Evolutionary conservation across 2,329 filamentous ascomycete species (phyloP), one percentile per base, ranked within the genome.

Genomic region (Parastagonospora avenae): DNA sequence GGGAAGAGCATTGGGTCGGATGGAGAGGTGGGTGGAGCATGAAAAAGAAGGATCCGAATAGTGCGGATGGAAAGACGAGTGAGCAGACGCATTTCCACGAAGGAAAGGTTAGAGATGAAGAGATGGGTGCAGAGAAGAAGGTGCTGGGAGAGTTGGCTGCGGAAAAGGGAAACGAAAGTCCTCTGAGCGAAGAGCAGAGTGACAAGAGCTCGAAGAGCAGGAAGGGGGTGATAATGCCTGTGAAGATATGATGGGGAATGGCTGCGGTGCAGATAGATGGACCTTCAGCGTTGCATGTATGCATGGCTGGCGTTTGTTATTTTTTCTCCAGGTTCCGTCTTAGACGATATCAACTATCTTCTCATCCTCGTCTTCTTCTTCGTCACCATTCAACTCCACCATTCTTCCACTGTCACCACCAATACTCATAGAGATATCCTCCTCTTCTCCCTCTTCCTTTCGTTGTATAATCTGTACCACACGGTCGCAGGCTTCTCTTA

Each of bases 381-480:
- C 64, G 16, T 65, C 49, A 5, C 19, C 19, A 37, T 66, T 60
- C 49, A 70, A 43, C 47, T 62, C 69, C 14, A 72, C 55, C 51
- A 71, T 14, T 44, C 52, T 67, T 9, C 68, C 69, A 28, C 50
- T 53, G 27, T 54, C 62, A 33, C 56, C 62, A 14, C 50, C 60
- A 9, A 51, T 58, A 33, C 39, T 57, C 29, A 46, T 55, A 14
- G 36, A 78, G 3, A 77, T 71, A 31, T 77, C 76, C 47, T 76
- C 76, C 42, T 80, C 82, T 41, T 81, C 83, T 6, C 77, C 78
- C 59, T 82, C 86, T 70, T 94, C 92, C 38, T 92, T 90, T 48
- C 90, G 81, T 85, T 92, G 91, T 54, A 96, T 72, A 6, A 96
- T 86, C 70, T 99, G 91, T 40, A 99, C 94, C 45, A 97, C 70